Conservation (phyloP, 2,329 filamentous ascomycete genomes). For the Zymoseptoria tritici region DNA sequence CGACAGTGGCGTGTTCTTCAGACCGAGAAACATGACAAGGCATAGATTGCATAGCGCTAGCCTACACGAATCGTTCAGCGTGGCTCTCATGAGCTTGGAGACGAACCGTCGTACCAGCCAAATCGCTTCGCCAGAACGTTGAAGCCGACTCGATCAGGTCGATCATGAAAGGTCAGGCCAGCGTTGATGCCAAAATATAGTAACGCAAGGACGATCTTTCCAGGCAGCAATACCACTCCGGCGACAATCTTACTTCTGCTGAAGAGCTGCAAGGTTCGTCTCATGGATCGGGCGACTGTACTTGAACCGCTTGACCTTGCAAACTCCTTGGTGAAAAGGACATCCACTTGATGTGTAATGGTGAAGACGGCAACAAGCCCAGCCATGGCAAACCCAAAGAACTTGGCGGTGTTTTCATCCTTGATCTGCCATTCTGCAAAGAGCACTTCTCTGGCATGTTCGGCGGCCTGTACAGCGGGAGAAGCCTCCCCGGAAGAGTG, state of each 20-base stretch:
- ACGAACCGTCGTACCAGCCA: constrained; percentile 14
- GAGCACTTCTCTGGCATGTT: constrained; percentile 5
- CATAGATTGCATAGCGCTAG: constrained; percentile 20
- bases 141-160: constrained; percentile 5
- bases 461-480: constrained; percentile 4
- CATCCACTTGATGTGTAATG: constrained; percentile 9
- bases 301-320: constrained; percentile 2
- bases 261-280: neutral
- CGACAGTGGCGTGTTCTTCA: constrained; percentile 24
- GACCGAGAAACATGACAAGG: constrained; percentile 18
- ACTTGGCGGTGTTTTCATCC: constrained; percentile 12
- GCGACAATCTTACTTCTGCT: constrained; percentile 1
- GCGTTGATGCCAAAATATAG: constrained; percentile 15
- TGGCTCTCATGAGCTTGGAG: neutral
- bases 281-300: neutral
- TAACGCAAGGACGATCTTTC: constrained; percentile 3
- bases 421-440: constrained; percentile 12
- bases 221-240: constrained; percentile 5
- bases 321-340: neutral
- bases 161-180: constrained; percentile 14
- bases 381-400: constrained; percentile 12
- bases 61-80: constrained; percentile 6
- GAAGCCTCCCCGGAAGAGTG: constrained; percentile 1
- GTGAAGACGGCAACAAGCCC: constrained; percentile 11
- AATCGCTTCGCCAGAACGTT: constrained; percentile 20